Evolutionary conservation across 352 stramenopile genomes (phyloP).

Genomic region (Phytopythium ostracodes): DNA sequence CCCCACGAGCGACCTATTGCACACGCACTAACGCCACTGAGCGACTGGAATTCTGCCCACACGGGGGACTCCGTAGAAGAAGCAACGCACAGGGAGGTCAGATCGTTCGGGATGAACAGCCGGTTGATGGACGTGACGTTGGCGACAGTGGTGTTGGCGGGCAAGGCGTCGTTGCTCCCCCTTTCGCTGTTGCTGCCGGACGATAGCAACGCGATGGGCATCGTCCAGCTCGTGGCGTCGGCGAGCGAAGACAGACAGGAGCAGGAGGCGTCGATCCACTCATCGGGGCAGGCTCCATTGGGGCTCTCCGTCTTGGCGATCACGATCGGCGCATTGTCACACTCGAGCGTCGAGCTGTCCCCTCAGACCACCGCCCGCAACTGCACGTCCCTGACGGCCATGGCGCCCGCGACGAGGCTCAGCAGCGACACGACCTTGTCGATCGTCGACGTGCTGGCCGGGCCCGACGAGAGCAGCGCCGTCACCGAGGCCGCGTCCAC

Average conservation of each 20-base stretch:
- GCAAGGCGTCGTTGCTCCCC: neutral
- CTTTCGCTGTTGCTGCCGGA: neutral
- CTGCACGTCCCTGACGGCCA: neutral
- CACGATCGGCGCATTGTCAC: slow-evolving; percentile 7
- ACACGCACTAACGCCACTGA: neutral
- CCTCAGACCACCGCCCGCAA: slow-evolving; percentile 4
- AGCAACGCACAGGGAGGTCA: slow-evolving; percentile 5
- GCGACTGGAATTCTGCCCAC: neutral
- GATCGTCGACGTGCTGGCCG: neutral
- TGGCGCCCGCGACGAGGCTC: slow-evolving; percentile 5
- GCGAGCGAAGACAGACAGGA: slow-evolving; percentile 5
- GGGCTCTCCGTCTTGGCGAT: slow-evolving; percentile 6
- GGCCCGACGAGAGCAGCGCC: slow-evolving; percentile 4
- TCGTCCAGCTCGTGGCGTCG: slow-evolving; percentile 1
- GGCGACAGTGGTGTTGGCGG: neutral
- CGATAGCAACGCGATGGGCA: slow-evolving; percentile 2
- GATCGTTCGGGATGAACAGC: slow-evolving; percentile 2
- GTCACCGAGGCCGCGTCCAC: neutral
- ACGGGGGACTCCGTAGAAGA: neutral
- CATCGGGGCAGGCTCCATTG: slow-evolving; percentile 11
- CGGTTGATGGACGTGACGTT: slow-evolving; percentile 7
- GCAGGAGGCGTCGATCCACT: slow-evolving; percentile 9
- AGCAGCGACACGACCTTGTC: slow-evolving; percentile 8
- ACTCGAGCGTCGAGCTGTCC: slow-evolving; percentile 3
- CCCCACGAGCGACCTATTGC: neutral